Evolutionary conservation across 2,329 filamentous ascomycete species (phyloP).

Genomic region (Fusarium tuaranense): DNA sequence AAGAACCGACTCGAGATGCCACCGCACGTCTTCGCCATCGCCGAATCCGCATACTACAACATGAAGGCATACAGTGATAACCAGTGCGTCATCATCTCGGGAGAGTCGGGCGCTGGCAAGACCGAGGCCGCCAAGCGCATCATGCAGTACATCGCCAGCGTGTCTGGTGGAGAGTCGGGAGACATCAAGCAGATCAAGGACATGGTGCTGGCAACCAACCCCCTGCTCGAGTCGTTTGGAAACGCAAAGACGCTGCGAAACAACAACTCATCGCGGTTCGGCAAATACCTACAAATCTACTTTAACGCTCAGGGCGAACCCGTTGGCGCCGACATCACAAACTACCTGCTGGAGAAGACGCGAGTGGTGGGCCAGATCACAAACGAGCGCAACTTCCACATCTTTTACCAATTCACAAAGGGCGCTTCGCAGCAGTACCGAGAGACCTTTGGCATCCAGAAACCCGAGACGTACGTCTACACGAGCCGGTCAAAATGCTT

Average conservation of each 20-base stretch:
- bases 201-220: constrained; percentile 99
- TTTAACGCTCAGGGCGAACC: constrained; percentile 94
- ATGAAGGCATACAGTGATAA: constrained; percentile 99
- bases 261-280: constrained; percentile 98
- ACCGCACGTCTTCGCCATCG: constrained; percentile 97
- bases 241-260: constrained; percentile 98
- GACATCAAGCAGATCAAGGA: constrained; percentile 98
- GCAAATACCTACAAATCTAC: constrained; percentile 97
- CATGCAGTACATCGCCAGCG: constrained; percentile 99
- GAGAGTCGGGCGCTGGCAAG: constrained; percentile 97
- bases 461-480: constrained; percentile 92
- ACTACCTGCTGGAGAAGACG: constrained; percentile 95
- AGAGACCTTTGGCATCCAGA: constrained; percentile 89
- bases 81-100: constrained; percentile 99
- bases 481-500: constrained; percentile 95
- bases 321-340: constrained; percentile 96
- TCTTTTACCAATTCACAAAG: constrained; percentile 99
- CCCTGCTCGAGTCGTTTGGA: constrained; percentile 95
- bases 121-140: constrained; percentile 98
- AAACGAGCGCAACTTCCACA: constrained; percentile 98
- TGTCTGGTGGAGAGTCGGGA: constrained; percentile 85
- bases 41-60: constrained; percentile 97
- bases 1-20: constrained; percentile 97
- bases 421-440: constrained; percentile 89
- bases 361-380: constrained; percentile 94